Evolutionary conservation across 768 basidiomycete species (phyloP).

Genomic region (Lentinula lateritia): DNA sequence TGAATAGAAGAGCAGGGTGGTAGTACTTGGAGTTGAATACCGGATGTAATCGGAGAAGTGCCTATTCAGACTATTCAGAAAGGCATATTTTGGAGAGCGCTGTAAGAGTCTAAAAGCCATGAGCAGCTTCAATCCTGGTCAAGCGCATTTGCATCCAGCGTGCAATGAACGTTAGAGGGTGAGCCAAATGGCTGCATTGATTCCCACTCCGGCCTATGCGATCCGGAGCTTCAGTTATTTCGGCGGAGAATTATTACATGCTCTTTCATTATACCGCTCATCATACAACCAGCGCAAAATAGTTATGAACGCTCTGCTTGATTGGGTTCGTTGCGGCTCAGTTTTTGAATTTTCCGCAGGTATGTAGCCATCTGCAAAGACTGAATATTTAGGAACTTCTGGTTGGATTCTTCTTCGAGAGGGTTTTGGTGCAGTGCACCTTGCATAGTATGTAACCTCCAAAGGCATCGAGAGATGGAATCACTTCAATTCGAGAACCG

Average conservation of each 20-base stretch:
- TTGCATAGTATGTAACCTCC: background rate
- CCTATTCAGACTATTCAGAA: background rate
- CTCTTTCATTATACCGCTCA: no score
- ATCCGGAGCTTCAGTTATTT: no score
- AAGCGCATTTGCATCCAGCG: background rate
- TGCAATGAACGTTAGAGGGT: background rate
- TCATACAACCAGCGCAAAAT: no score
- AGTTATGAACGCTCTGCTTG: no score
- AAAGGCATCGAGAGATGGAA: background rate
- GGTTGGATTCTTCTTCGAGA: background rate
- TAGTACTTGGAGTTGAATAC: background rate
- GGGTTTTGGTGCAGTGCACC: background rate
- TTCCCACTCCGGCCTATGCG: no score
- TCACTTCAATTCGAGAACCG: background rate
- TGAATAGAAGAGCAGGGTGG: background rate
- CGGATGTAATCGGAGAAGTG: slow-evolving; percentile 7
- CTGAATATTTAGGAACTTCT: background rate
- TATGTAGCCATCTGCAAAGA: no score
- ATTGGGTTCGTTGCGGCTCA: no score
- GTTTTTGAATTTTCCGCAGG: no score
- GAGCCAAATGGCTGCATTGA: no score
- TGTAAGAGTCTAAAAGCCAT: slow-evolving; percentile 9
- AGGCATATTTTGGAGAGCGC: slow-evolving; percentile 1
- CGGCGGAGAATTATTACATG: no score
- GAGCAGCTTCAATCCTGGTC: background rate